Conservation (phyloP, 805 yeast genomes). For the Debaryomyces tyrocola region DNA sequence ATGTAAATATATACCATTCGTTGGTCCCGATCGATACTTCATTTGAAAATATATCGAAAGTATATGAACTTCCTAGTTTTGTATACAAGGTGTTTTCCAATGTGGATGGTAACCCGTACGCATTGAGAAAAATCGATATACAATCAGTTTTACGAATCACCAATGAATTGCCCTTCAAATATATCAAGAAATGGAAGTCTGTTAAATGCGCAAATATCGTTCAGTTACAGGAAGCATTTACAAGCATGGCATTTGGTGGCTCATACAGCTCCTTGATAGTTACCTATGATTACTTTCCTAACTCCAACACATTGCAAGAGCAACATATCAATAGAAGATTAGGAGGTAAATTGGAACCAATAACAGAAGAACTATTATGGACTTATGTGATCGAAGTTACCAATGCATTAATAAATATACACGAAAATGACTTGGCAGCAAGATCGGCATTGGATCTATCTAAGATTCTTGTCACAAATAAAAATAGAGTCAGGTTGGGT, state of each 20-base stretch:
- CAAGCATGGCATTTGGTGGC: conserved; percentile 84
- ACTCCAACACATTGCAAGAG: conserved; percentile 68
- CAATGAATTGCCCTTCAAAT: conserved; percentile 57
- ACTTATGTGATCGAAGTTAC: conserved; percentile 71
- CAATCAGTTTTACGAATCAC: conserved; percentile 15
- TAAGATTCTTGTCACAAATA: conserved; percentile 71
- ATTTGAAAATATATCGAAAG: conserved; percentile 29
- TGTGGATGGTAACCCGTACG: conserved; percentile 73
- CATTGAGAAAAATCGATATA: conserved; percentile 68
- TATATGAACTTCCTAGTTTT: conserved; percentile 57
- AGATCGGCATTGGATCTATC: conserved; percentile 60
- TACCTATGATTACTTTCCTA: conserved; percentile 84
- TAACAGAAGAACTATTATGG: conserved; percentile 75
- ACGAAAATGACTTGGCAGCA: conserved; percentile 61
- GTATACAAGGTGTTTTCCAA: conserved; percentile 81
- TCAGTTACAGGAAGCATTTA: conserved; percentile 75
- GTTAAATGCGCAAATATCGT: conserved; percentile 59
- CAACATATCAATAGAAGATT: conserved; percentile 54
- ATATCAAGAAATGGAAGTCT: conserved; percentile 67
- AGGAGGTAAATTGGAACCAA: conserved; percentile 44
- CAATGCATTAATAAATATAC: conserved; percentile 66
- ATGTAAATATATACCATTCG: conserved; percentile 69
- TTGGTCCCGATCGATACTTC: conserved; percentile 73
- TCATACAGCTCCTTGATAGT: conserved; percentile 59
- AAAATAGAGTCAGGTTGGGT: conserved; percentile 68